phyloP scores from a whole-genome alignment of 768 basidiomycete species.

The Russula sp. region DNA sequence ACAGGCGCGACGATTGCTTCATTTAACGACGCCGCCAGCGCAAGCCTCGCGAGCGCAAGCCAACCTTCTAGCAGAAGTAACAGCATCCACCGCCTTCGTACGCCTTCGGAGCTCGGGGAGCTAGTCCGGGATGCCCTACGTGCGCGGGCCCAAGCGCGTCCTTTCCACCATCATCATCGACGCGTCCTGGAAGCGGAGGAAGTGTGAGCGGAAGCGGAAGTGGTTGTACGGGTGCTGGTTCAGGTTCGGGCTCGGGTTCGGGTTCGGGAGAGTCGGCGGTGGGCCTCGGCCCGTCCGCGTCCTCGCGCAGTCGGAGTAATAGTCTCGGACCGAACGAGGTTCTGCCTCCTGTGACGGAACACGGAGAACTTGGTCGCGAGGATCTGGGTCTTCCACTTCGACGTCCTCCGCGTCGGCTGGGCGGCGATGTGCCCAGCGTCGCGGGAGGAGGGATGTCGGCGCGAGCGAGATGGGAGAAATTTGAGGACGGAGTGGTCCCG shows the following conservation, averaged over 20 bases:
- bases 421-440: neutral
- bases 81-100: slow-evolving; percentile 19
- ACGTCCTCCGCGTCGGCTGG: neutral
- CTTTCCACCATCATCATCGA: neutral
- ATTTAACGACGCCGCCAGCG: slow-evolving; percentile 19
- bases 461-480: slow-evolving; percentile 20
- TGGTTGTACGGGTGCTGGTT: too few species aligned
- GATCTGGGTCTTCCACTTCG: neutral
- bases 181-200: slow-evolving; percentile 10
- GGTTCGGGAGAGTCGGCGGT: neutral
- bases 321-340: slow-evolving; percentile 24
- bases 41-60: slow-evolving; percentile 18
- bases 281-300: neutral
- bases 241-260: neutral
- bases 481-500: slow-evolving; percentile 1
- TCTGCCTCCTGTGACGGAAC: slow-evolving; percentile 29
- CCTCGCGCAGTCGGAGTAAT: slow-evolving; percentile 5
- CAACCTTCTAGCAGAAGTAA: slow-evolving; percentile 24
- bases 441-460: neutral
- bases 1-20: slow-evolving; percentile 19
- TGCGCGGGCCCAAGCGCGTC: slow-evolving; percentile 14
- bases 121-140: slow-evolving; percentile 20
- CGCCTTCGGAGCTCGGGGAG: slow-evolving; percentile 27
- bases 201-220: neutral
- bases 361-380: slow-evolving; percentile 17